Base-by-base conservation (phyloP, 2,329 filamentous ascomycete species). In the Fusarium beomiforme region DNA sequence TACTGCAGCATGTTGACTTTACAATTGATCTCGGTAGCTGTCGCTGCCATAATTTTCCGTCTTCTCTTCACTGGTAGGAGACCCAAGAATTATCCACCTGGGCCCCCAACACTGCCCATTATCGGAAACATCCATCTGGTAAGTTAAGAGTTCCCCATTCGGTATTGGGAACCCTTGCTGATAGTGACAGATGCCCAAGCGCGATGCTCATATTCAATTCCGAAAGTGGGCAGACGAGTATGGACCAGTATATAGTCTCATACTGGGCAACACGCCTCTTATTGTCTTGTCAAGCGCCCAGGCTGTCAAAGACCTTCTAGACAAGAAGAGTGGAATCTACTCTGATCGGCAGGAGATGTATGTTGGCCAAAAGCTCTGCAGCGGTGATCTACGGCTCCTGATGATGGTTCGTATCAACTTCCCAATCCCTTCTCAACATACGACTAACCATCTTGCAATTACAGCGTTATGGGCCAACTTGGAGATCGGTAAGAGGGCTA, bases 271-370 rank as follows among this genome's bases (percentile, higher is more conserved):
- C 17, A 61, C 44, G 24, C 39, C 58, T 6, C 59, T 61, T 39
- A 59, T 61, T 6, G 53, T 61, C 10, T 21, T 61, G 13, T 61
- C 58, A 2, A 61, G 41, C 24, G 58, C 58, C 2, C 53, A 61
- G 8, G 53, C 53, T 31, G 58, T 61, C 39, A 61, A 59, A 7
- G 58, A 61, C 4, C 53, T 61, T n/a, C 33, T 61, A 0, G 53
- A 61, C 1, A 59, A 59, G 33, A 61, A 39, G 17, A 61, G 58
- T 8, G 21, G 31, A 2, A 5, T 61, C 12, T 61, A 59, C n/a
- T 61, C 58, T 2, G 58, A 61, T n/a, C 39, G 58, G 1, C 58
- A 61, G 13, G 53, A 61, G 26, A 61, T 61, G 58, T 61, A 61
- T 5, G 58, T 59, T 19, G 58, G 58, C 6, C 58, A 59, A 11